Conservation (phyloP, 352 stramenopile species). For the Pythium graminicola region DNA sequence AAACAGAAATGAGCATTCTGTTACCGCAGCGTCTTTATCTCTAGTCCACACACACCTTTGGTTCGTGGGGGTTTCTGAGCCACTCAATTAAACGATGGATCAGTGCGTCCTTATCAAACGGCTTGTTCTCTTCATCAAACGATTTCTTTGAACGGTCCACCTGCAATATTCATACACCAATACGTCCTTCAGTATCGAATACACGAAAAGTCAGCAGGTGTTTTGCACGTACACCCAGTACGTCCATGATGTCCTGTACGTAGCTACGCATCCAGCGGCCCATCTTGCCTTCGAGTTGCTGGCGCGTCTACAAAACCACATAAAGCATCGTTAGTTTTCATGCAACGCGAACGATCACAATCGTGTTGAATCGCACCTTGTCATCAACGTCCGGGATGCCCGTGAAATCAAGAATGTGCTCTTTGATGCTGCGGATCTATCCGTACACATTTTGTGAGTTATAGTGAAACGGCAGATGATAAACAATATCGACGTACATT, state of each 20-base stretch:
- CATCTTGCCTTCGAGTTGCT: constrained; percentile 56
- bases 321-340: too few relatives aligned
- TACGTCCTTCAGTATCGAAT: neutral
- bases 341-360: too few relatives aligned
- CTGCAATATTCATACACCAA: constrained; percentile 19
- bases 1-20: neutral
- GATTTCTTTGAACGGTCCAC: constrained; percentile 84
- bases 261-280: constrained; percentile 64
- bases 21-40: too few relatives aligned
- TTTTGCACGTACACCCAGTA: constrained; percentile 60
- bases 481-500: constrained; percentile 39
- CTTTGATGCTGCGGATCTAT: constrained; percentile 72
- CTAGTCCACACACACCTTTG: constrained; percentile 35
- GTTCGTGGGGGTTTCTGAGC: constrained; percentile 56
- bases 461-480: too few relatives aligned
- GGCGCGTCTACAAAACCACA: constrained; percentile 33
- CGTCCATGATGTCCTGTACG: constrained; percentile 69
- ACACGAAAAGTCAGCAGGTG: too few relatives aligned
- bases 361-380: constrained; percentile 46
- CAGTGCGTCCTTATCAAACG: constrained; percentile 55
- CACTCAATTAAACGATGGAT: constrained; percentile 68
- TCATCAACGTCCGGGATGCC: constrained; percentile 54
- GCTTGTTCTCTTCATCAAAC: constrained; percentile 57
- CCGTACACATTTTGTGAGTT: neutral
- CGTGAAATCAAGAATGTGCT: constrained; percentile 76